These are phyloP conservation scores for Globisporangium echinulatum DNA, from an alignment of 352 stramenopile species.

Conservation along the genomic window DNA sequence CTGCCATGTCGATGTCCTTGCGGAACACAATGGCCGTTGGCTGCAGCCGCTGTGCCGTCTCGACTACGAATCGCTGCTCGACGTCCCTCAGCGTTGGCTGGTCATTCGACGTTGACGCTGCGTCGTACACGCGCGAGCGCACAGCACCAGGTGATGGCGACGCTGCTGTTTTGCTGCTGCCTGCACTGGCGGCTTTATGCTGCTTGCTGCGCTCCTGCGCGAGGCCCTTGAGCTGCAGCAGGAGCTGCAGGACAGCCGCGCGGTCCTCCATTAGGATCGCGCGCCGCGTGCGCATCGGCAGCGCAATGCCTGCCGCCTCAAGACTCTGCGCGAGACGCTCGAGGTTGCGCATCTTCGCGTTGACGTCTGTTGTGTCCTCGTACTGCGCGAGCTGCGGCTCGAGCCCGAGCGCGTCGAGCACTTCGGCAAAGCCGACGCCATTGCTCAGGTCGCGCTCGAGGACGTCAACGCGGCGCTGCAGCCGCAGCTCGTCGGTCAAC, in stretches of 20 bases:
- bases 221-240: conserved; percentile 56
- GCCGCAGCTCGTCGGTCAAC: conserved; percentile 55
- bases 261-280: conserved; percentile 67
- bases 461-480: conserved; percentile 36
- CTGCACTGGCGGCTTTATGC: conserved; percentile 3
- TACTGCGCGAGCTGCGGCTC: conserved; percentile 47
- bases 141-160: neutral
- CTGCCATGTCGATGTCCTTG: conserved; percentile 64
- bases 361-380: conserved; percentile 21
- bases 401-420: conserved; percentile 43
- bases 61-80: conserved; percentile 47
- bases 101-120: neutral
- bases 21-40: conserved; percentile 41
- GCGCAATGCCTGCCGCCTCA: conserved; percentile 25
- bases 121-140: conserved; percentile 6
- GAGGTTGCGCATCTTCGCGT: conserved; percentile 52
- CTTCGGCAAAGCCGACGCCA: conserved; percentile 56
- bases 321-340: conserved; percentile 43
- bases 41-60: conserved; percentile 31
- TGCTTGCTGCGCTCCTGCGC: conserved; percentile 23
- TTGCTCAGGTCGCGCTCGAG: conserved; percentile 65
- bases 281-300: conserved; percentile 34
- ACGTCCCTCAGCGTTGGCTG: conserved; percentile 24
- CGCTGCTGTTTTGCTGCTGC: neutral
- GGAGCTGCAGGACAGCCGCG: conserved; percentile 41